These are phyloP conservation scores for Lepidium africanum DNA, from an alignment of 345 rosid genomes.

Conservation along the genomic window DNA sequence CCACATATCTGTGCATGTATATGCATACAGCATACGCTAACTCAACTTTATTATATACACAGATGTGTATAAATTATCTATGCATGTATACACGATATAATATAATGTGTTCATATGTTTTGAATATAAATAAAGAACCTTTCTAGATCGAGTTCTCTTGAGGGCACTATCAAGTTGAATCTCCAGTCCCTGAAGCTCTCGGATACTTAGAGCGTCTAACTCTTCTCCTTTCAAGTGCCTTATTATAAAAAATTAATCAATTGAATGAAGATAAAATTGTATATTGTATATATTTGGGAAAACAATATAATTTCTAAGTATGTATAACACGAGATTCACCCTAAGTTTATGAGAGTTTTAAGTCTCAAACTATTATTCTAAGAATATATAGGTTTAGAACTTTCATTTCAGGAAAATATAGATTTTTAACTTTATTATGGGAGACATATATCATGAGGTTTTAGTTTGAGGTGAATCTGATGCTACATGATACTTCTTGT, in stretches of 20 bases:
- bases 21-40: neutral
- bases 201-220: constrained; percentile 47
- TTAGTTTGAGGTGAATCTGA: too few species aligned
- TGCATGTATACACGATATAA: neutral
- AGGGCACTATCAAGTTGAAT: constrained; percentile 75
- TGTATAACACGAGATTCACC: too few species aligned
- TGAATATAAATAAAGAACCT: constrained; percentile 33
- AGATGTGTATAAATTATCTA: neutral
- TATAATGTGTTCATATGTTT: neutral
- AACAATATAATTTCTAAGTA: too few species aligned
- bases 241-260: neutral
- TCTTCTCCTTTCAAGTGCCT: constrained; percentile 68
- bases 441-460: too few species aligned
- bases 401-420: too few species aligned
- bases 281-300: neutral
- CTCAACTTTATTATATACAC: neutral
- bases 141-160: constrained; percentile 63
- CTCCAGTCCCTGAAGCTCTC: constrained; percentile 73
- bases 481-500: too few species aligned
- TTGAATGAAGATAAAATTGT: neutral
- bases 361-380: too few species aligned
- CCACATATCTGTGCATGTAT: neutral
- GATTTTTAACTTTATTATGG: too few species aligned
- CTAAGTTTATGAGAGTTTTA: too few species aligned
- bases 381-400: too few species aligned